Evolutionary conservation across 345 rosid species (phyloP), one percentile per base, ranked within the genome.

Genomic region (Hypericum perforatum): DNA sequence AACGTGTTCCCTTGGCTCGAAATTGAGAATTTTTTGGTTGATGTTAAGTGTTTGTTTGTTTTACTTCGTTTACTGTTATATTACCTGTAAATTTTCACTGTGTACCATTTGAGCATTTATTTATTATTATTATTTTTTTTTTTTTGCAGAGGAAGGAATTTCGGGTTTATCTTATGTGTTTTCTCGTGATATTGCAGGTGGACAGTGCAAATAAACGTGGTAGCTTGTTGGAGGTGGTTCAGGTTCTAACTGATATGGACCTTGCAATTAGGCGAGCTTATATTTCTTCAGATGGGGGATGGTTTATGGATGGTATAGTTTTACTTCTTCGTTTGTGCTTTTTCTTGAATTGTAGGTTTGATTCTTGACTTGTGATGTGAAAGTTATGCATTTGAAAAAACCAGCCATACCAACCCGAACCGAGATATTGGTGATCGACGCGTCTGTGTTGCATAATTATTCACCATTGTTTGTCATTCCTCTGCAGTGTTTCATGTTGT

Each of bases 251-350:
- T 7, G 89, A 85, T 64, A 57, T 85, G 77, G 76, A 80, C 66
- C 87, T 85, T 49, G 56, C 70, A 50, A 78, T 82, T 66, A 61
- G 76, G 16, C 81, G 95, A 55, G 95, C 90, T 68, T 85, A 85
- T 76, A 82, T 85, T 63, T 73, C 95, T 68, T 85, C 95, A 11
- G 95, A 85, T 55, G 90, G 95, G 7, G 87, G 74, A 56, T 85
- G 95, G 95, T 85, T 85, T 57, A 85, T 85, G 95, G 95, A 85
- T 77, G 95, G 89, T 85, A 22, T 61, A 59, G 81, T 14, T 37
- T 61, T 13, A 6, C 22, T 55, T 59, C 11, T 29, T 45, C n/a
- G n/a, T 51, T 54, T 13, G 12, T 12, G 16, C 8, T 0, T 43
- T 52, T 16, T 40, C 41, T 29, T 12, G 8, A 15, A 43, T 39